phyloP scores from a whole-genome alignment of 176 grass and related monocot species.

The Microstegium vimineum region DNA sequence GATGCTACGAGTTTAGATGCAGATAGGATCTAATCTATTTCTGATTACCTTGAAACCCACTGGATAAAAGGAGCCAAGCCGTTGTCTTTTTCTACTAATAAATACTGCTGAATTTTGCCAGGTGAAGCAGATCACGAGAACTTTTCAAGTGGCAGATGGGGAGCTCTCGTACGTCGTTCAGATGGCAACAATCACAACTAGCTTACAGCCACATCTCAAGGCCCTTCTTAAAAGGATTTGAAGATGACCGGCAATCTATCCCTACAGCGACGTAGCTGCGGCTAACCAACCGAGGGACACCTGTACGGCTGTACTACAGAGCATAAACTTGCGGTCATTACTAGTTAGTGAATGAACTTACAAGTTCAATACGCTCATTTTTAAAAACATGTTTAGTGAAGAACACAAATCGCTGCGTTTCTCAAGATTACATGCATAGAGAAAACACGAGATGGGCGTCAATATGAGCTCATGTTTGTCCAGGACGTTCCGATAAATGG shows the following conservation, averaged over 20 bases:
- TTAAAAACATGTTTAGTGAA: not conserved
- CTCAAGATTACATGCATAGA: not conserved
- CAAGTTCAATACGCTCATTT: not conserved
- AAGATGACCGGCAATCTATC: not conserved
- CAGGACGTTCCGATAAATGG: too few species aligned
- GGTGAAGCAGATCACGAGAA: conserved; percentile 83
- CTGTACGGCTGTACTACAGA: not conserved
- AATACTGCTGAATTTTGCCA: conserved; percentile 14
- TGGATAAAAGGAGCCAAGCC: not conserved
- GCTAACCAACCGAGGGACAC: not conserved
- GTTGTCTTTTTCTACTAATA: not conserved
- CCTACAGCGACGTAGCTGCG: not conserved
- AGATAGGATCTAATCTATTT: not conserved
- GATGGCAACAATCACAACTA: conserved; percentile 57
- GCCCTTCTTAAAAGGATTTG: conserved; percentile 70
- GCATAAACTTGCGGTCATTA: not conserved
- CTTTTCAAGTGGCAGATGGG: conserved; percentile 48
- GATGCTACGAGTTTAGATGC: not conserved
- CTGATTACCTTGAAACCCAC: not conserved
- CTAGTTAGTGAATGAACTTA: not conserved
- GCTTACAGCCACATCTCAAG: conserved; percentile 64
- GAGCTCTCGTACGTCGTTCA: conserved; percentile 71
- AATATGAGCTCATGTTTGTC: not conserved
- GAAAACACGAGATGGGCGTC: not conserved
- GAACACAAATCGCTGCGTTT: not conserved